A percentile compares a stretch with the other conserved stretches of the same genome.
phyloP scores from a whole-genome alignment of 1,284 basidiomycete genomes.

The Butyriboletus appendiculatus region DNA sequence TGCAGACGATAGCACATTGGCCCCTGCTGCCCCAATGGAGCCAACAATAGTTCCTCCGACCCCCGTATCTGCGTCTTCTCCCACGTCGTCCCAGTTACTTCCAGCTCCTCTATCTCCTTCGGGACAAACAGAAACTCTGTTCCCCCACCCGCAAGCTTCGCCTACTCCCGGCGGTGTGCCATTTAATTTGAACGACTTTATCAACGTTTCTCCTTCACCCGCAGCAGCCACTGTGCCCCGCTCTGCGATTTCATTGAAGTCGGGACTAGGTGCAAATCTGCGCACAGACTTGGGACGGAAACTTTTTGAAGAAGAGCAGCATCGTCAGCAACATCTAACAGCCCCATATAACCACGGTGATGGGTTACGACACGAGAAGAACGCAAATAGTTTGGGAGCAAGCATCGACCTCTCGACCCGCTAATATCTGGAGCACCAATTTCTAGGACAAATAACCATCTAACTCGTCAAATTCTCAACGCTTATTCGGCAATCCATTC shows the following conservation, averaged over 20 bases:
- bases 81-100: constrained; percentile 29
- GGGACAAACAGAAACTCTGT: constrained; percentile 19
- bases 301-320: constrained; percentile 70
- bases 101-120: constrained; percentile 35
- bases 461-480: constrained; percentile 17
- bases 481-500: constrained; percentile 21
- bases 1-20: constrained; percentile 12
- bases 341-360: constrained; percentile 19
- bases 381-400: constrained; percentile 26
- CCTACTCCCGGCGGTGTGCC: constrained; percentile 41
- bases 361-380: constrained; percentile 29
- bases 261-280: constrained; percentile 45
- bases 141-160: constrained; percentile 32
- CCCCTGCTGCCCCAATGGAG: constrained; percentile 30
- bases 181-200: constrained; percentile 71
- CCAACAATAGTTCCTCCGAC: constrained; percentile 41
- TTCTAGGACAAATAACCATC: constrained; percentile 12
- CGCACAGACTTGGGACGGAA: constrained; percentile 65
- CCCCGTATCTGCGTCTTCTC: constrained; percentile 33
- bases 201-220: constrained; percentile 71
- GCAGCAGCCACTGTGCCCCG: constrained; percentile 33
- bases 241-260: constrained; percentile 39
- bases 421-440: constrained; percentile 15
- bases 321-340: constrained; percentile 32
- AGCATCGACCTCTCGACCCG: constrained; percentile 31